These are phyloP conservation scores for Juncus inflexus DNA, from an alignment of 176 grass and related monocot genomes.

Conservation along the genomic window DNA sequence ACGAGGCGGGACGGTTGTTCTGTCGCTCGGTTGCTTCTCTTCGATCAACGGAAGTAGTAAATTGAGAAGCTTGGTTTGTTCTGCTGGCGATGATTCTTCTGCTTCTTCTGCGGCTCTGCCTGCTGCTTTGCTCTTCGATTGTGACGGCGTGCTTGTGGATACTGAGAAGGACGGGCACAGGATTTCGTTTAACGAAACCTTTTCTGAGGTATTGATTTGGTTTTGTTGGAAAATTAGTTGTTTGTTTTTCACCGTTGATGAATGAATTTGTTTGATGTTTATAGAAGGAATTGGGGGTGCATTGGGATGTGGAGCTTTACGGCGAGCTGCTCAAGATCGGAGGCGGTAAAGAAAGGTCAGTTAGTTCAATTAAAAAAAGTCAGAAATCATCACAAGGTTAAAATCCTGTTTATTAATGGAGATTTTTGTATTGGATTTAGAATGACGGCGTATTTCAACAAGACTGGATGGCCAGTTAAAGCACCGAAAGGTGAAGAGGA, in stretches of 20 bases:
- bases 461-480: conserved; percentile 76
- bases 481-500: conserved; percentile 65
- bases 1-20: not conserved
- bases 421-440: conserved; percentile 27
- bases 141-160: conserved; percentile 93
- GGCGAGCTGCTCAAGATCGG: conserved; percentile 95
- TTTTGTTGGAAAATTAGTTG: not conserved
- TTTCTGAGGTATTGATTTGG: conserved; percentile 52
- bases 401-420: not conserved
- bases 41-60: not conserved
- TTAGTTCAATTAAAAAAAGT: conserved; percentile 7
- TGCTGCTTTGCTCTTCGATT: conserved; percentile 79
- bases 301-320: conserved; percentile 79
- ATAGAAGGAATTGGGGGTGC: conserved; percentile 82
- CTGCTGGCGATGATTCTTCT: not conserved
- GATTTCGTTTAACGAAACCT: conserved; percentile 94
- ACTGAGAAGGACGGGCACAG: conserved; percentile 95
- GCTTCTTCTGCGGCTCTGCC: conserved; percentile 31
- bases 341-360: conserved; percentile 92
- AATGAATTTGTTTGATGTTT: conserved; percentile 20
- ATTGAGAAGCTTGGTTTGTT: not conserved
- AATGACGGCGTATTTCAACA: conserved; percentile 97
- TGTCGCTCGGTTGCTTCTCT: not conserved
- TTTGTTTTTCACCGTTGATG: conserved; percentile 1
- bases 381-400: not conserved